A percentile compares a stretch with the other conserved stretches of the same genome.
Evolutionary conservation across 768 basidiomycete genomes (phyloP).

Genomic region (Panellus pusillus): DNA sequence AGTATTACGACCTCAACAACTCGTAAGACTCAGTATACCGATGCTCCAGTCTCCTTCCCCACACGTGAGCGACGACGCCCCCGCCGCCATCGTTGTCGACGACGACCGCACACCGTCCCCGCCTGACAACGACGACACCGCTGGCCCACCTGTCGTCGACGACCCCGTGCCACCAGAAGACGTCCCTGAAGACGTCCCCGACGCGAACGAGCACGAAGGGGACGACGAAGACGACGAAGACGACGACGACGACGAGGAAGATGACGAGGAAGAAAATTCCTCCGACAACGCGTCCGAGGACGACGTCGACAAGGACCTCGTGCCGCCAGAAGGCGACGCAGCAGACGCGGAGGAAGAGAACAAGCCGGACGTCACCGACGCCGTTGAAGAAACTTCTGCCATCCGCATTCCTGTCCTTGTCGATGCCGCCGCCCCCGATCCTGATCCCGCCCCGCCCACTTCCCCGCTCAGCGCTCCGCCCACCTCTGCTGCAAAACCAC

Average conservation of each 20-base stretch:
- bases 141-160: slow-evolving; percentile 16
- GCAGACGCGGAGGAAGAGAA: not conserved
- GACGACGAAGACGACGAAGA: slow-evolving; percentile 19
- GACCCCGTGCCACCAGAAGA: slow-evolving; percentile 14
- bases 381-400: not conserved
- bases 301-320: slow-evolving; percentile 22
- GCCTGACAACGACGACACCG: slow-evolving; percentile 6
- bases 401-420: slow-evolving; percentile 22
- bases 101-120: not conserved
- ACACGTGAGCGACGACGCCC: slow-evolving; percentile 14
- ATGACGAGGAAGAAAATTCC: slow-evolving; percentile 14
- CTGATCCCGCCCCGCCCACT: slow-evolving; percentile 25
- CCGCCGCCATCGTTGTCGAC: not conserved
- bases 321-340: slow-evolving; percentile 15
- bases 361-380: slow-evolving; percentile 9
- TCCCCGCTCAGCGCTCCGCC: slow-evolving; percentile 36
- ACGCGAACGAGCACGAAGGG: not conserved
- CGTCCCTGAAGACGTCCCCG: too few relatives aligned
- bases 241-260: slow-evolving; percentile 17
- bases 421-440: slow-evolving; percentile 17
- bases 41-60: slow-evolving; percentile 20
- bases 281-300: slow-evolving; percentile 25
- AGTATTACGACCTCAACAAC: too few relatives aligned
- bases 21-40: too few relatives aligned
- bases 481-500: slow-evolving; percentile 24